Base-by-base conservation (phyloP, 495 filamentous ascomycete species). In the Tuber umbilicatum region DNA sequence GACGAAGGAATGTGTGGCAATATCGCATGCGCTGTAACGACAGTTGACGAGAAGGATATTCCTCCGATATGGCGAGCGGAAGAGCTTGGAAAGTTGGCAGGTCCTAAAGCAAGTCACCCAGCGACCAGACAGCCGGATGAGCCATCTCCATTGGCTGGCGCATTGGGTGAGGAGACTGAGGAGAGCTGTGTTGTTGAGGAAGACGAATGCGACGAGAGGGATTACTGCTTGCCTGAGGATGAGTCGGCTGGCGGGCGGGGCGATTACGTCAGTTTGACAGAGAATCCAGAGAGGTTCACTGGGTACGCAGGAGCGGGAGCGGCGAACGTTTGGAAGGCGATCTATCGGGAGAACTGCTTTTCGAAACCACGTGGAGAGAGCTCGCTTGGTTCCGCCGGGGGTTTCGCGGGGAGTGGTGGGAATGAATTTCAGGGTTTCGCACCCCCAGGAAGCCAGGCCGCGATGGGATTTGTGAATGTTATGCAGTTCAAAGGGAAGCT, bases 291-390 rank as follows among this genome's bases (percentile, higher is more conserved):
- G 81, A 88, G 95, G 42, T 99, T 95, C 83, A 99, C 95, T 1
- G 95, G 95, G 42, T 99, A 97, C 79, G 87, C 91, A 5, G 95
- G 96, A 69, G 87, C 88, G 71, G 91, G 93, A 16, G 89, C 94
- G 37, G 88, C 89, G 82, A 91, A 93, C 82, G 93, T 99, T 37
- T 99, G 95, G 95, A 90, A 97, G 83, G 91, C 95, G 27, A 94
- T 99, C 74, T 99, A 99, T 84, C 88, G 92, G 37, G 95, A 99
- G 83, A 99, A 99, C 83, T 99, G 95, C 82, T 99, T 99, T 84
- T 89, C 93, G 81, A 91, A 89, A 83, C 86, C 77, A 86, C 85
- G 17, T 86, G 88, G 42, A 35, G 43, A 71, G 73, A 70, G 70
- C 81, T 86, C 87, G 5, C 82, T 85, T 45, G 86, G 86, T 35